Percentiles rank a stretch among this genome's conserved stretches.
Evolutionary conservation across 805 yeast genomes (phyloP).

Genomic region (Saccharomycopsis vini): DNA sequence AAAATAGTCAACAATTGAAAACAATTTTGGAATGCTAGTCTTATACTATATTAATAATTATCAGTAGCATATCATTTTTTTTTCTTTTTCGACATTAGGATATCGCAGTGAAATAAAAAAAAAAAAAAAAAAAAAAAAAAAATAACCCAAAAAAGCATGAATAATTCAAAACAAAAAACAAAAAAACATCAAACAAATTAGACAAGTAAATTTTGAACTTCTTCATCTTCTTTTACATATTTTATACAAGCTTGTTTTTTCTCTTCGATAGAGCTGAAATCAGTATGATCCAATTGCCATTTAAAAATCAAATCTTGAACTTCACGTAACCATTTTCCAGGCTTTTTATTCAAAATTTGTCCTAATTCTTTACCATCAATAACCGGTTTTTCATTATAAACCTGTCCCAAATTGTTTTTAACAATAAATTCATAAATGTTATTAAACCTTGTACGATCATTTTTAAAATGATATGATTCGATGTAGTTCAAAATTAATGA

Average conservation of each 20-base stretch:
- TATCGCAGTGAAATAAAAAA: too few relatives aligned
- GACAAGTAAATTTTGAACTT: neutral
- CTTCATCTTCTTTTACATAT: neutral
- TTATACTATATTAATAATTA: too few relatives aligned
- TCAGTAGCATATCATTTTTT: too few relatives aligned
- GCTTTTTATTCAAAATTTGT: slow-evolving; percentile 43
- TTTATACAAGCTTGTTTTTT: neutral
- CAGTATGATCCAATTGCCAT: slow-evolving; percentile 65
- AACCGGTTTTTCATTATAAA: slow-evolving; percentile 48
- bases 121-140: too few relatives aligned
- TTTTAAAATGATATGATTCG: slow-evolving; percentile 9
- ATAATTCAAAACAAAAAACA: too few relatives aligned
- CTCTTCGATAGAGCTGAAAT: neutral
- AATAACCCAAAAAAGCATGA: neutral
- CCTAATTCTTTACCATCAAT: slow-evolving; percentile 69
- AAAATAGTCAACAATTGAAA: too few relatives aligned
- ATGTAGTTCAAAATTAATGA: slow-evolving; percentile 17
- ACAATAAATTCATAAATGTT: slow-evolving; percentile 24
- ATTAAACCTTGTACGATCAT: slow-evolving; percentile 16
- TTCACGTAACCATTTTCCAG: slow-evolving; percentile 81
- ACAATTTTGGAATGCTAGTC: too few relatives aligned
- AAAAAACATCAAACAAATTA: neutral
- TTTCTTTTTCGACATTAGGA: too few relatives aligned
- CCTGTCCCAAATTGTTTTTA: slow-evolving; percentile 31
- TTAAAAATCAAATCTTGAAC: slow-evolving; percentile 46